Evolutionary conservation across 305 asterid genomes (phyloP), one percentile per base, ranked within the genome.

Genomic region (Ajuga reptans): DNA sequence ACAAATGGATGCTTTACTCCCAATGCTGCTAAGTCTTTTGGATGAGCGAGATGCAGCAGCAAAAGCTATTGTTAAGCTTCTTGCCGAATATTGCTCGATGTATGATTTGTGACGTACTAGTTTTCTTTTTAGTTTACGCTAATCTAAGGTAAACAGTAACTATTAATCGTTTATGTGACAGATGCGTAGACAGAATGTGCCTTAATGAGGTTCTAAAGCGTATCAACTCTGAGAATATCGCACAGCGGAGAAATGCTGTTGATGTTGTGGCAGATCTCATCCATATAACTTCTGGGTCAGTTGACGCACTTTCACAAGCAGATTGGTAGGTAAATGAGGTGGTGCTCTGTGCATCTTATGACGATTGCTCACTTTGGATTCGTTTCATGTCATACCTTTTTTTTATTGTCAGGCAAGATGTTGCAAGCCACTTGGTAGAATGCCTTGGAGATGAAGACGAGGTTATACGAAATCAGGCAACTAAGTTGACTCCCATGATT

Each of bases 11-110:
- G 82, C 81, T 85, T 75, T 72, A 29, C 81, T 92, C 71, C 89
- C 91, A 34, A 45, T 82, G 71, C 80, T 92, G 70, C 80, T 88
- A 67, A 78, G 81, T 64, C 85, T 92, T 83, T 78, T 90, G 84
- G 96, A 90, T 66, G 97, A 90, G 78, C 85, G 82, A 62, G 97
- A 92, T 80, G 84, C 84, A 62, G 90, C 97, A 21, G 89, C 96
- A 37, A 92, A 84, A 83, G 97, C 97, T 64, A 85, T 85, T 65
- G 82, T 85, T 49, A 89, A 84, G 76, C 96, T 92, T 75, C 78
- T 92, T 46, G 95, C 96, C 5, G 96, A 92, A 66, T 92, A 86
- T 81, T 92, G 91, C 80, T 84, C 87, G 53, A 75, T 75, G 97
- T 89, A 82, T 68, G 86, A 75, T 47, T 43, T 15, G 18, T 52